Evolutionary conservation across 768 basidiomycete genomes (phyloP).

Genomic region (Cystobasidium tubakii): DNA sequence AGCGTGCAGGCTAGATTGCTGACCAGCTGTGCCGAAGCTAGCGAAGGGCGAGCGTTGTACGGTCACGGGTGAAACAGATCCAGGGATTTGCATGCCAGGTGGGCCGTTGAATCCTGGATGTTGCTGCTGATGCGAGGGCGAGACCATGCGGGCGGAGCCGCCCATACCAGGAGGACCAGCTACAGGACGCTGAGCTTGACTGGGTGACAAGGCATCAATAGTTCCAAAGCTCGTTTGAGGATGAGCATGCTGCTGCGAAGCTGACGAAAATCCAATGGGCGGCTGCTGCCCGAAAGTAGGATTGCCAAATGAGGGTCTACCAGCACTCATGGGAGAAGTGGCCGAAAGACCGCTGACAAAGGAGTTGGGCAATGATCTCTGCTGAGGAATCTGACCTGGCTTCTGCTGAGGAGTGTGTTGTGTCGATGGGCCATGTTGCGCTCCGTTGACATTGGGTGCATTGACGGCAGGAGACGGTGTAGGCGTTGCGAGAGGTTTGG

Average conservation of each 20-base stretch:
- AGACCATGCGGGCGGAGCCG: background rate
- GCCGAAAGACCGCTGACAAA: constrained; percentile 1
- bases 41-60: background rate
- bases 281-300: constrained; percentile 3
- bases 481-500: constrained; percentile 37
- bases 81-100: constrained; percentile 5
- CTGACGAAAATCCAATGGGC: background rate
- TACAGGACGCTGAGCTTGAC: background rate
- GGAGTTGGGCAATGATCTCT: background rate
- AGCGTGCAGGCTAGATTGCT: background rate
- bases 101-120: background rate
- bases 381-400: background rate
- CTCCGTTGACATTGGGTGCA: background rate
- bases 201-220: background rate
- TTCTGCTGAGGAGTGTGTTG: background rate
- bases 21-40: background rate
- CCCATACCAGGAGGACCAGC: constrained; percentile 12
- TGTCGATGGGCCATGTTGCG: background rate
- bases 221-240: constrained; percentile 11
- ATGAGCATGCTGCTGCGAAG: constrained; percentile 5
- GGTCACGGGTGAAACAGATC: background rate
- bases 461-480: background rate
- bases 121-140: constrained; percentile 14
- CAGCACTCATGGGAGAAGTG: background rate
- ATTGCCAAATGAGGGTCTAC: background rate